A percentile compares a stretch with the other conserved stretches of the same genome.
Conservation (phyloP, 805 yeast species). For the Zygosaccharomyces kombuchaensis region DNA sequence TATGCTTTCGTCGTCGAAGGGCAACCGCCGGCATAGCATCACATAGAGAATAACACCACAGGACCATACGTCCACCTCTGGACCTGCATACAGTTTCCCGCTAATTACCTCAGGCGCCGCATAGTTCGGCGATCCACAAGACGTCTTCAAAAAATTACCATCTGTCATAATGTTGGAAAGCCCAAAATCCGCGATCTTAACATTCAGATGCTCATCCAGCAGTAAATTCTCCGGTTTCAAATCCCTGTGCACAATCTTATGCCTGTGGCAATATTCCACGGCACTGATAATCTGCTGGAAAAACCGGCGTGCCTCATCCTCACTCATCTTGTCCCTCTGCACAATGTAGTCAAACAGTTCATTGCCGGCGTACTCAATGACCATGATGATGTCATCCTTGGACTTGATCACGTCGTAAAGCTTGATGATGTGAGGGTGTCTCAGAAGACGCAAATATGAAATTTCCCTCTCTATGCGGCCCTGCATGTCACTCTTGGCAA, state of each 20-base stretch:
- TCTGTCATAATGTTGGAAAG: conserved; percentile 95
- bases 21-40: conserved; percentile 92
- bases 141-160: conserved; percentile 89
- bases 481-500: conserved; percentile 95
- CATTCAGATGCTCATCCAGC: conserved; percentile 84
- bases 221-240: conserved; percentile 91
- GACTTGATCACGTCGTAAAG: conserved; percentile 92
- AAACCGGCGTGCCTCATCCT: conserved; percentile 84
- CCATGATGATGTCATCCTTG: conserved; percentile 95
- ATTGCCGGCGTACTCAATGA: conserved; percentile 93
- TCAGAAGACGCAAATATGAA: conserved; percentile 74
- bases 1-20: conserved; percentile 93
- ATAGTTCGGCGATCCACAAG: conserved; percentile 95
- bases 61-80: conserved; percentile 97
- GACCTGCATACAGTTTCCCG: conserved; percentile 94
- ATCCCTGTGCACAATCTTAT: conserved; percentile 94
- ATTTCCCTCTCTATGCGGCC: conserved; percentile 95
- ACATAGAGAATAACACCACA: conserved; percentile 94
- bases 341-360: conserved; percentile 94
- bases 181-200: conserved; percentile 95
- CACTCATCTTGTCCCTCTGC: conserved; percentile 89
- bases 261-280: conserved; percentile 93
- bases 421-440: conserved; percentile 96
- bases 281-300: conserved; percentile 97
- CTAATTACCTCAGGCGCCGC: conserved; percentile 97